These are phyloP conservation scores for Emergomyces orientalis DNA, from an alignment of 2,329 filamentous ascomycete species.

Conservation along the genomic window DNA sequence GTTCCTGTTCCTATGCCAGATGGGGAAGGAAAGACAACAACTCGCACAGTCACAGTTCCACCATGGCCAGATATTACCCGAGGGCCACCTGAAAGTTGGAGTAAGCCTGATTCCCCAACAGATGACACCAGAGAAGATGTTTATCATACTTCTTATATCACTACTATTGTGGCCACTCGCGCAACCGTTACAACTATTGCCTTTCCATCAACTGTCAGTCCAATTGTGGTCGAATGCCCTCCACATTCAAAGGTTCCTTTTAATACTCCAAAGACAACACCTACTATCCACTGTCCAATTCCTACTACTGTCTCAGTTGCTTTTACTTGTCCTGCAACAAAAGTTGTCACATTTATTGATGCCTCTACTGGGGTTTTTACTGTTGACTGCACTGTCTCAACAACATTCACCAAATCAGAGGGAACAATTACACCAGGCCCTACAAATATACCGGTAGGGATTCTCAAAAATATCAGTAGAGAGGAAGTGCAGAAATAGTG, in stretches of 20 bases:
- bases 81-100: constrained; percentile 2
- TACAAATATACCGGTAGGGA: neutral
- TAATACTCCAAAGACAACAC: constrained; percentile 6
- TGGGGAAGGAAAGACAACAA: constrained; percentile 4
- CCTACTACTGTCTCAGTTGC: neutral
- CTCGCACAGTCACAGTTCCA: constrained; percentile 4
- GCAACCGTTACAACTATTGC: constrained; percentile 2
- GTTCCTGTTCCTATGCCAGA: neutral
- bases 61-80: constrained; percentile 7
- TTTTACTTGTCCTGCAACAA: constrained; percentile 7
- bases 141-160: constrained; percentile 1
- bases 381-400: constrained; percentile 6
- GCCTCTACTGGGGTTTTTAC: constrained; percentile 3
- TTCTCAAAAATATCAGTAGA: neutral
- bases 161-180: neutral
- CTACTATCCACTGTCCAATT: neutral
- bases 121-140: neutral
- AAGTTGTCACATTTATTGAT: constrained; percentile 6
- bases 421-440: neutral
- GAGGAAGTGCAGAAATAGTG: too few relatives aligned
- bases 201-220: constrained; percentile 6
- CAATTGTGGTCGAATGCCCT: neutral
- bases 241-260: neutral
- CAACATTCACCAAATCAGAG: neutral
- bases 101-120: constrained; percentile 2